phyloP scores from a whole-genome alignment of 345 rosid genomes.

The Heritiera littoralis region DNA sequence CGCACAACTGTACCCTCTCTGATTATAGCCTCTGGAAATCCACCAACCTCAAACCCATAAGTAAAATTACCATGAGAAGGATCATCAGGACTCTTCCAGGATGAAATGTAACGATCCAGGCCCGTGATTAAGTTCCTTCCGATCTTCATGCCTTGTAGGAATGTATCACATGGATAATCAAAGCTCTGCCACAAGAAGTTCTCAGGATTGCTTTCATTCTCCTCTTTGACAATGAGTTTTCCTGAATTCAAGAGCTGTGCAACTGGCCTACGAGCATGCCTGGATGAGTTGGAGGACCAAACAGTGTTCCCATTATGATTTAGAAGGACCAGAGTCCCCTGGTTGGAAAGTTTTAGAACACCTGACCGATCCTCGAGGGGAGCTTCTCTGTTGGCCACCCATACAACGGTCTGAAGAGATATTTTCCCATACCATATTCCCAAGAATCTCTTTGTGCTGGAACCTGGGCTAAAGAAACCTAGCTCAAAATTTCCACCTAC shows the following conservation, averaged over 20 bases:
- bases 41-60: constrained; percentile 25
- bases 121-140: constrained; percentile 43
- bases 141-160: constrained; percentile 47
- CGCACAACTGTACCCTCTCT: constrained; percentile 5
- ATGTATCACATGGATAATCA: constrained; percentile 42
- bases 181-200: constrained; percentile 54
- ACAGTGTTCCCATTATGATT: constrained; percentile 13
- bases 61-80: constrained; percentile 38
- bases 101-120: constrained; percentile 30
- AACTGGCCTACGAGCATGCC: constrained; percentile 28
- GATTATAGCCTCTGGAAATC: constrained; percentile 41
- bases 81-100: constrained; percentile 48
- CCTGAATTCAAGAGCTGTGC: constrained; percentile 49
- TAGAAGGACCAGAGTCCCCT: constrained; percentile 29
- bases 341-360: constrained; percentile 21
- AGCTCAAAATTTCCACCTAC: constrained; percentile 24
- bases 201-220: background rate
- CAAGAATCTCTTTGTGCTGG: constrained; percentile 29
- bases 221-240: constrained; percentile 43
- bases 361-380: constrained; percentile 39
- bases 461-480: constrained; percentile 33
- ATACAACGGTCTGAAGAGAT: constrained; percentile 27
- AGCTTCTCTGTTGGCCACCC: constrained; percentile 49
- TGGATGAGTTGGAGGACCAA: constrained; percentile 42
- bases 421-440: constrained; percentile 44